These are phyloP conservation scores for Cornus kousa DNA, from an alignment of 148 eudicot species.

Conservation along the genomic window DNA sequence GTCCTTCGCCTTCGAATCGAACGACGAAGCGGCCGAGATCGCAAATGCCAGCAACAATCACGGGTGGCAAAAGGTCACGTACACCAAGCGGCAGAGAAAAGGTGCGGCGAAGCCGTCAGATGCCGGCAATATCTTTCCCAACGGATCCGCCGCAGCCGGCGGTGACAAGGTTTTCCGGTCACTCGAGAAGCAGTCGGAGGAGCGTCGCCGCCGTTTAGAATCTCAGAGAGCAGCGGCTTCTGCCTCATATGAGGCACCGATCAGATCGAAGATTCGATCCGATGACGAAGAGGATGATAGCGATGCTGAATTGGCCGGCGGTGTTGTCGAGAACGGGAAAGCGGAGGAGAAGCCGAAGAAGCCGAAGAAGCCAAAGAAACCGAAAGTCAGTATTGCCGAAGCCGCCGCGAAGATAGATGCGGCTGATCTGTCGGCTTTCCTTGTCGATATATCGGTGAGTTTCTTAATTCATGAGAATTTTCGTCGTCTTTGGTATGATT, in stretches of 20 bases:
- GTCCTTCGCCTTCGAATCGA: conserved; percentile 15
- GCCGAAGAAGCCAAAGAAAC: conserved; percentile 63
- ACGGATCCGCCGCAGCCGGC: conserved; percentile 18
- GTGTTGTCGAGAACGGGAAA: conserved; percentile 24
- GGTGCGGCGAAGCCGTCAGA: conserved; percentile 26
- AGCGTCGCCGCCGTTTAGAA: conserved; percentile 54
- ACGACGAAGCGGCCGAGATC: conserved; percentile 22
- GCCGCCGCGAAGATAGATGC: conserved; percentile 67
- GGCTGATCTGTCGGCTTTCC: conserved; percentile 50
- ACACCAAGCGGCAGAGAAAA: conserved; percentile 42
- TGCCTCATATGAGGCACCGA: conserved; percentile 9
- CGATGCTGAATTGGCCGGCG: conserved; percentile 32
- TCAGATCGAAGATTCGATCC: conserved; percentile 43
- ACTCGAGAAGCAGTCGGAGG: conserved; percentile 63
- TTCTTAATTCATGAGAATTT: neutral
- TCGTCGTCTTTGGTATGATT: neutral
- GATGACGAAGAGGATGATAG: conserved; percentile 44
- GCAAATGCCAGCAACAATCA: conserved; percentile 26
- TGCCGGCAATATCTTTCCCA: conserved; percentile 15
- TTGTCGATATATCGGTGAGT: conserved; percentile 54
- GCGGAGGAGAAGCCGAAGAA: conserved; percentile 44
- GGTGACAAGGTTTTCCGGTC: conserved; percentile 42
- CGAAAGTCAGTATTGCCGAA: conserved; percentile 63
- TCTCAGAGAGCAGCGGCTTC: conserved; percentile 37
- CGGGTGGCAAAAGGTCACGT: conserved; percentile 63